Evolutionary conservation across 129 eudicot genomes (phyloP), one percentile per base, ranked within the genome.

Genomic region (Tagetes erecta): DNA sequence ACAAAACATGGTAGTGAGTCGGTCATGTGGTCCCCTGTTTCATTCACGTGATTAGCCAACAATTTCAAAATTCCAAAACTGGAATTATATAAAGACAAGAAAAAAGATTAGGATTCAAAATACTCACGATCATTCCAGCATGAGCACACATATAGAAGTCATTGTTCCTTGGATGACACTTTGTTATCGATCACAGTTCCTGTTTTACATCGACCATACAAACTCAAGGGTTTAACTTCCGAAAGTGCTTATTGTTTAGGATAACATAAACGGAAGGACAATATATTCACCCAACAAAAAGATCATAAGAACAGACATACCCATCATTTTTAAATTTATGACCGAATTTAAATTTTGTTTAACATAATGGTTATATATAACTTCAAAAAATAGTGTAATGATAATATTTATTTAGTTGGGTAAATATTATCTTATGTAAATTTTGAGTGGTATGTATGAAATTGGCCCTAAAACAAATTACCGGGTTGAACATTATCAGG

Each of bases 401-500:
- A n/a, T n/a, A n/a, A n/a, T n/a, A n/a, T n/a, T n/a, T n/a, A n/a
- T n/a, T n/a, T n/a, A n/a, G n/a, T n/a, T 33, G 14, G n/a, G 37
- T 58, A 31, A 58, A 33, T 9, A 58, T 76, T 0, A 13, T 70
- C 37, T 57, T 9, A 31, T 50, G 59, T 5, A 53, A 14, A 9
- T 5, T 51, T 5, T 53, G 2, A 53, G 0, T 8, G 34, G 59
- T 14, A 12, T 13, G 3, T 51, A 51, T 51, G 57, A 51, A 51
- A 51, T 51, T 13, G 57, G 1, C 57, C 38, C 57, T 34, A 2
- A 58, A 44, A 51, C 3, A 1, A 41, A 44, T 59, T 45, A 92
- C 98, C 98, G 33, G 98, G 98, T 79, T 78, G 96, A 72, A 92
- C 92, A 64, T 92, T 90, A n/a, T 90, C 96, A 1, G 90, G 88